phyloP scores from a whole-genome alignment of 2,329 filamentous ascomycete genomes.

The Xylariaceae sp. region DNA sequence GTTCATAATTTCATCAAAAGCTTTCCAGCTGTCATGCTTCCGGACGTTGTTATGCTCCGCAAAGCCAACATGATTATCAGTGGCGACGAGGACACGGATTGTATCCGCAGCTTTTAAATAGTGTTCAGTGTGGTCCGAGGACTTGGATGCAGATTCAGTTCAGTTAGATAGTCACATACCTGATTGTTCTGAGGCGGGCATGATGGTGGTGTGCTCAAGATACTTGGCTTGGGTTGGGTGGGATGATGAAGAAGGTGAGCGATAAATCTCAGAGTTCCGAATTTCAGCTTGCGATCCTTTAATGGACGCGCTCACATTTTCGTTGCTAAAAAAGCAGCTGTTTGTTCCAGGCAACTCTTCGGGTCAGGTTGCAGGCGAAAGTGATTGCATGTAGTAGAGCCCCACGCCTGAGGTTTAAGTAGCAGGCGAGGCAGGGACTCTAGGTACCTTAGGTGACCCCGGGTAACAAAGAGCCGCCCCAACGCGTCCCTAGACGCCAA shows the following conservation, averaged over 20 bases:
- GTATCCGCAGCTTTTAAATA: conserved; percentile 63
- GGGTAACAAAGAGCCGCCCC: too few relatives aligned
- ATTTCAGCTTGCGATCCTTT: too few relatives aligned
- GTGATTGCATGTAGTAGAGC: too few relatives aligned
- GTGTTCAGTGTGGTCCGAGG: neutral
- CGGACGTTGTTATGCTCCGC: conserved; percentile 89
- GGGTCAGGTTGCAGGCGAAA: too few relatives aligned
- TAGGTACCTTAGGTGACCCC: too few relatives aligned
- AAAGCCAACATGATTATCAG: conserved; percentile 97
- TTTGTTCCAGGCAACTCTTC: neutral
- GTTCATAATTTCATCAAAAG: conserved; percentile 93
- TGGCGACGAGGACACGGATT: conserved; percentile 90
- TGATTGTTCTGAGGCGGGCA: neutral
- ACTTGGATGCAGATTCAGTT: neutral
- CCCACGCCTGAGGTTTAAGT: too few relatives aligned
- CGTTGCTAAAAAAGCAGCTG: neutral
- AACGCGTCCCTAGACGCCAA: too few relatives aligned
- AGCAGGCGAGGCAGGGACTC: too few relatives aligned
- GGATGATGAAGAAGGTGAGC: neutral
- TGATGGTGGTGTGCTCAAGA: neutral
- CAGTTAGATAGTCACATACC: neutral
- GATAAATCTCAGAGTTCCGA: neutral
- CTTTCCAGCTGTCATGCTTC: conserved; percentile 96
- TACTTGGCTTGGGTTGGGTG: neutral
- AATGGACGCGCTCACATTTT: too few relatives aligned